Percentiles rank a stretch among this genome's conserved stretches.
These are phyloP conservation scores for Syncephalis plumigaleata DNA, from an alignment of 371 early-diverging fungal genomes.

Conservation along the genomic window DNA sequence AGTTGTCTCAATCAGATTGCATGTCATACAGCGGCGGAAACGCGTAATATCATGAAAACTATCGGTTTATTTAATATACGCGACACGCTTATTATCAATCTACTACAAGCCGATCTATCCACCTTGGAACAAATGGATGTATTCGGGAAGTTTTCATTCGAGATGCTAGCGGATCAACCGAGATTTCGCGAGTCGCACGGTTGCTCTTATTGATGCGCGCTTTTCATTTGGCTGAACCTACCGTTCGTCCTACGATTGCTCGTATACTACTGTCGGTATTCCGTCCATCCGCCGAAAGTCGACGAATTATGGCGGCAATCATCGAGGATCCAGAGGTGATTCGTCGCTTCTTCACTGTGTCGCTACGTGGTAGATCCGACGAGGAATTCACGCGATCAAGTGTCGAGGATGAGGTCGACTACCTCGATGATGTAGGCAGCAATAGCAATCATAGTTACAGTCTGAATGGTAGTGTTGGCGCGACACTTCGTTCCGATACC, in stretches of 20 bases:
- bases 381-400: too few species aligned
- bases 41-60: conserved; percentile 19
- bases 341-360: too few species aligned
- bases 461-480: too few species aligned
- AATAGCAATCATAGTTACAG: too few species aligned
- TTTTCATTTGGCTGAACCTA: neutral
- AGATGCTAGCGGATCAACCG: conserved; percentile 1
- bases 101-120: neutral
- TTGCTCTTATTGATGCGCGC: neutral
- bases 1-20: conserved; percentile 17
- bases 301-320: neutral
- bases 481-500: too few species aligned
- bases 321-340: neutral
- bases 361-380: too few species aligned
- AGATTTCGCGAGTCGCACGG: conserved; percentile 1
- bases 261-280: neutral
- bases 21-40: conserved; percentile 17
- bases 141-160: neutral
- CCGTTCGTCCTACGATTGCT: neutral
- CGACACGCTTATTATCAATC: conserved; percentile 12
- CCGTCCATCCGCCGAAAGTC: neutral
- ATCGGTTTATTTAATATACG: conserved; percentile 20
- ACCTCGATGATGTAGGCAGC: too few species aligned
- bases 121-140: neutral
- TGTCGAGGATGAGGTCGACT: too few species aligned